Percentiles rank a stretch among this genome's conserved stretches.
These are phyloP conservation scores for Skeletonema grethae DNA, from an alignment of 108 stramenopile genomes.

Conservation along the genomic window DNA sequence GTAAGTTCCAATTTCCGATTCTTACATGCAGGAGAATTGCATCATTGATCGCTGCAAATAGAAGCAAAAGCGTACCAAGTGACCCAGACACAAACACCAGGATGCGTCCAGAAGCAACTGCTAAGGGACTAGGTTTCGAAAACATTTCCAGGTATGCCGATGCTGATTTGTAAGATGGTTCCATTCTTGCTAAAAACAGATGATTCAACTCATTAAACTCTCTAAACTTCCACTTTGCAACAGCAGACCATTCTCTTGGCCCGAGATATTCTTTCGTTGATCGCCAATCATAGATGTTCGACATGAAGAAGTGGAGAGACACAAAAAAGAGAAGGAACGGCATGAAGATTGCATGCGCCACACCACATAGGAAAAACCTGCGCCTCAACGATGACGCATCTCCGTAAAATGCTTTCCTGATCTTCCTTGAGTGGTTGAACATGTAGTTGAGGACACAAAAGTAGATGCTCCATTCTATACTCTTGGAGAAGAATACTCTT, in stretches of 20 bases:
- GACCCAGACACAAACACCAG: slow-evolving; percentile 93
- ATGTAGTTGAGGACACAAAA: slow-evolving; percentile 94
- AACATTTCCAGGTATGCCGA: slow-evolving; percentile 85
- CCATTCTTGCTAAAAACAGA: slow-evolving; percentile 84
- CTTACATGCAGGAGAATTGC: slow-evolving; percentile 93
- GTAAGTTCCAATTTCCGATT: slow-evolving; percentile 88
- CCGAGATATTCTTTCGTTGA: slow-evolving; percentile 90
- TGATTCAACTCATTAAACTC: slow-evolving; percentile 98
- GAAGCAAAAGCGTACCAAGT: slow-evolving; percentile 88
- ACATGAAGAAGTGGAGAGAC: slow-evolving; percentile 90
- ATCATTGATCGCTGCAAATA: slow-evolving; percentile 91
- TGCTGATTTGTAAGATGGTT: slow-evolving; percentile 86
- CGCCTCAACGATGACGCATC: slow-evolving; percentile 74
- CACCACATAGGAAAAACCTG: slow-evolving; percentile 85
- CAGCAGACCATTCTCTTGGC: slow-evolving; percentile 87
- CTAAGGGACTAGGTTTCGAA: slow-evolving; percentile 69
- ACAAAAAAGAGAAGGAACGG: slow-evolving; percentile 95
- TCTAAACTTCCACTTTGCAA: slow-evolving; percentile 91
- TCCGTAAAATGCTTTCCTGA: slow-evolving; percentile 86
- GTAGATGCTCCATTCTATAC: slow-evolving; percentile 88
- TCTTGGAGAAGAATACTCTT: slow-evolving; percentile 64
- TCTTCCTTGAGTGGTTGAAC: slow-evolving; percentile 93
- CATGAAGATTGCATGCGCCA: slow-evolving; percentile 88
- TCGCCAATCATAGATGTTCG: slow-evolving; percentile 93
- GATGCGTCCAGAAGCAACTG: slow-evolving; percentile 73